phyloP scores from a whole-genome alignment of 768 basidiomycete genomes.

The Pluteus cervinus region DNA sequence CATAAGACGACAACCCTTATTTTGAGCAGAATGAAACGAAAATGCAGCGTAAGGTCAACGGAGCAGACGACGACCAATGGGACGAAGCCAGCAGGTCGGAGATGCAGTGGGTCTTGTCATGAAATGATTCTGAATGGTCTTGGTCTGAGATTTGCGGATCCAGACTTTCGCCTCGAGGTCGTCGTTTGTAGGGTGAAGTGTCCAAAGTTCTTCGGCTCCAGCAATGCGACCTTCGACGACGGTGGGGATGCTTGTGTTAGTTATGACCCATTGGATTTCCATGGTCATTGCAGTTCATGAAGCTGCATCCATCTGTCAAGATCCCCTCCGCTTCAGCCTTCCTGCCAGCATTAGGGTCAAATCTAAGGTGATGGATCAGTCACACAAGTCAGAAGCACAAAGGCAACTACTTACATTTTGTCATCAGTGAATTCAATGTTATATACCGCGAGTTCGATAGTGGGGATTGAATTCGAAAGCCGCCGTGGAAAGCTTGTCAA shows the following conservation, averaged over 20 bases:
- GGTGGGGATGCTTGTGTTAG: slow-evolving; percentile 33
- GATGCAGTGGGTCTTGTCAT: slow-evolving; percentile 46
- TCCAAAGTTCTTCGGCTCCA: slow-evolving; percentile 58
- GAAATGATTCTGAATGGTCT: too few relatives aligned
- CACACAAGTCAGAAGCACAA: too few relatives aligned
- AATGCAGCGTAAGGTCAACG: too few relatives aligned
- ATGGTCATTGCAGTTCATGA: slow-evolving; percentile 52
- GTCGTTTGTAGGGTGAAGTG: slow-evolving; percentile 45
- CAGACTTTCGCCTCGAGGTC: slow-evolving; percentile 44
- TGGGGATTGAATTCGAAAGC: slow-evolving; percentile 61
- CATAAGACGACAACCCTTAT: too few relatives aligned
- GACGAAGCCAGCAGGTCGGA: slow-evolving; percentile 57
- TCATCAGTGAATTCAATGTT: slow-evolving; percentile 50
- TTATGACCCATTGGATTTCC: slow-evolving; percentile 30
- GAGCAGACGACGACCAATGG: slow-evolving; percentile 30
- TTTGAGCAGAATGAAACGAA: too few relatives aligned
- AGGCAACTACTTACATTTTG: slow-evolving; percentile 31
- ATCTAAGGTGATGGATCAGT: too few relatives aligned
- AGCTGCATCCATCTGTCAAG: slow-evolving; percentile 74
- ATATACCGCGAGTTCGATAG: slow-evolving; percentile 39
- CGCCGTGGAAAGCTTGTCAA: slow-evolving; percentile 58
- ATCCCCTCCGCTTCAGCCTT: slow-evolving; percentile 38
- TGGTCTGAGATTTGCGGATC: slow-evolving; percentile 59
- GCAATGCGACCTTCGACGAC: slow-evolving; percentile 56
- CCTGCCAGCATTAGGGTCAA: too few relatives aligned